phyloP scores from a whole-genome alignment of 306 rosid species.

The Pyrus bretschneideri region DNA sequence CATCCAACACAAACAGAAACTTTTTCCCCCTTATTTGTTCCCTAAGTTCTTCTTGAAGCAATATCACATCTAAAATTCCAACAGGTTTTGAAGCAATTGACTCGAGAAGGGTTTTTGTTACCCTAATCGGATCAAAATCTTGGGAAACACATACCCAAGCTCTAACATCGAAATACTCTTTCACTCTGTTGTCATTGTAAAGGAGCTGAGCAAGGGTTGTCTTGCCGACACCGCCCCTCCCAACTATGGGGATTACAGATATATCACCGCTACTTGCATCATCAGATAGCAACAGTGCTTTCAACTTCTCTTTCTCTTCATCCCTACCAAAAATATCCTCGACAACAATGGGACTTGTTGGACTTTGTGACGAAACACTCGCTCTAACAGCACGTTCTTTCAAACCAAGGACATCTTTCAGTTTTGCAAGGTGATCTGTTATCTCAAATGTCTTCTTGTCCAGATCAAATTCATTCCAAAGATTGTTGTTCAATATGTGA shows the following conservation, averaged over 20 bases:
- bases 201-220: neutral
- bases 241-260: neutral
- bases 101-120: neutral
- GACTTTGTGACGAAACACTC: no score
- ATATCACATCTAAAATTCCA: accelerated
- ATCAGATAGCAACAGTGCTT: neutral
- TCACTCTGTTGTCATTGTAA: neutral
- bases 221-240: neutral
- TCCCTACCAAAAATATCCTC: neutral
- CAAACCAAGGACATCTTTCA: no score
- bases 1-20: neutral
- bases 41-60: neutral
- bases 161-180: neutral
- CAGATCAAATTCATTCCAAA: no score
- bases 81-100: neutral
- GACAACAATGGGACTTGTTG: no score
- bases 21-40: neutral
- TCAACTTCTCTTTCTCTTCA: neutral
- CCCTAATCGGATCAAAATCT: neutral
- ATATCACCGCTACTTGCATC: neutral
- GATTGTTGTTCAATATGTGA: no score
- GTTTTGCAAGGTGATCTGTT: no score
- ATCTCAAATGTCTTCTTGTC: no score
- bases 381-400: no score
- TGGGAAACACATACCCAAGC: neutral